These are phyloP conservation scores for Talaromyces trachyspermus DNA, from an alignment of 495 filamentous ascomycete species.

Conservation along the genomic window DNA sequence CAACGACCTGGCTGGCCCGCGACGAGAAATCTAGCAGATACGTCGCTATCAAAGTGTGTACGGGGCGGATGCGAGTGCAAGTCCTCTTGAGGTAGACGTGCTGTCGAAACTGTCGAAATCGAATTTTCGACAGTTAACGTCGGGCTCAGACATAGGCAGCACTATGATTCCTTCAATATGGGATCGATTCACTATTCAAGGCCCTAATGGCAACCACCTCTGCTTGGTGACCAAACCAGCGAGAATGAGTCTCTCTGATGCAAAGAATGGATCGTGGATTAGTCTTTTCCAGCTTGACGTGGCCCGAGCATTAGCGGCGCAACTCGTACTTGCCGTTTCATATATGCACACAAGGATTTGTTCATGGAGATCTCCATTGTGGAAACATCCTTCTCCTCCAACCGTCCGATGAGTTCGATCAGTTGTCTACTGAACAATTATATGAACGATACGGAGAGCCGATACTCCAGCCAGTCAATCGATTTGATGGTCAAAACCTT, in stretches of 20 bases:
- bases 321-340: conserved; percentile 24
- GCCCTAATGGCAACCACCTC: conserved; percentile 37
- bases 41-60: conserved; percentile 28
- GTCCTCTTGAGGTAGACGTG: conserved; percentile 19
- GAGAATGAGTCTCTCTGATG: conserved; percentile 23
- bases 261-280: conserved; percentile 23
- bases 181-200: conserved; percentile 33
- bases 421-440: conserved; percentile 19
- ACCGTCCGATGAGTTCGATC: conserved; percentile 10
- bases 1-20: conserved; percentile 26
- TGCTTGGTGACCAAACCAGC: conserved; percentile 30
- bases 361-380: conserved; percentile 26
- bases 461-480: conserved; percentile 15
- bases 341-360: conserved; percentile 27
- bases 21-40: conserved; percentile 20
- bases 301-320: conserved; percentile 33
- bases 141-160: no score
- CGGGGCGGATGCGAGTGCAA: conserved; percentile 21
- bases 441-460: conserved; percentile 21
- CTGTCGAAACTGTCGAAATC: conserved; percentile 13
- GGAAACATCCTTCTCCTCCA: conserved; percentile 26
- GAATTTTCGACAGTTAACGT: background rate
- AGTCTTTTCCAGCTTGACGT: conserved; percentile 32
- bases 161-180: conserved; percentile 26
- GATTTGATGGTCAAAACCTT: conserved; percentile 19